phyloP scores from a whole-genome alignment of 129 eudicot genomes.

The Helianthus annuus region DNA sequence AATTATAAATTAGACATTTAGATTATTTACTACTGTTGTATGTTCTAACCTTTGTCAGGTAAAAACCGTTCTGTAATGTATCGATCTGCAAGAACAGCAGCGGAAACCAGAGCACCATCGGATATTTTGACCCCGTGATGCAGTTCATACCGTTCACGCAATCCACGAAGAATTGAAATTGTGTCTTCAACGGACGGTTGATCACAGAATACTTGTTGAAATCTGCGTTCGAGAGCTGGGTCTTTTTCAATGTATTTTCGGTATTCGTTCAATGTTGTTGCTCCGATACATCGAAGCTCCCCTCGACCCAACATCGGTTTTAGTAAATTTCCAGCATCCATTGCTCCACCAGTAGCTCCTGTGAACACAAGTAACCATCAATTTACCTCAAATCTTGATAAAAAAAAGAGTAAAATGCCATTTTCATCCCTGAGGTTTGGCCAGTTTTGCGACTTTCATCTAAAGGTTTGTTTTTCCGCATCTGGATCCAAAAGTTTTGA shows the following conservation, averaged over 20 bases:
- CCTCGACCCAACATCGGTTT: slow-evolving; percentile 98
- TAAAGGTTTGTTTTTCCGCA: too few relatives aligned
- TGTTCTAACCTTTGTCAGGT: slow-evolving; percentile 84
- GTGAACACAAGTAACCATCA: slow-evolving; percentile 16
- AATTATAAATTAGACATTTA: background rate
- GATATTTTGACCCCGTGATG: slow-evolving; percentile 98
- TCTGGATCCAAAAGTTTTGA: too few relatives aligned
- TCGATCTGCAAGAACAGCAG: slow-evolving; percentile 88
- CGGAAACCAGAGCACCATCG: slow-evolving; percentile 89
- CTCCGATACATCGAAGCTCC: slow-evolving; percentile 95
- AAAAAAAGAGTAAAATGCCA: background rate
- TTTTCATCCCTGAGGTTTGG: too few relatives aligned
- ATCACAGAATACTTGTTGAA: slow-evolving; percentile 91
- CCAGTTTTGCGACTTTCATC: too few relatives aligned
- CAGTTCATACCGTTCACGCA: slow-evolving; percentile 90
- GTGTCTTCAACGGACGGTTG: slow-evolving; percentile 97
- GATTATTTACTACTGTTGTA: background rate
- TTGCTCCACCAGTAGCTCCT: slow-evolving; percentile 92
- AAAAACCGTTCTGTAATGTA: slow-evolving; percentile 90
- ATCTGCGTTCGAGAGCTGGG: slow-evolving; percentile 89
- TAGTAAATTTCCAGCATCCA: slow-evolving; percentile 95
- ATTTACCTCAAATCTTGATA: background rate
- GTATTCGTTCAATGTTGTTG: slow-evolving; percentile 86
- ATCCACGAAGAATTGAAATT: slow-evolving; percentile 85
- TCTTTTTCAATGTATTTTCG: slow-evolving; percentile 90